Evolutionary conservation across 768 basidiomycete genomes (phyloP).

Genomic region (Scleroderma bovista): DNA sequence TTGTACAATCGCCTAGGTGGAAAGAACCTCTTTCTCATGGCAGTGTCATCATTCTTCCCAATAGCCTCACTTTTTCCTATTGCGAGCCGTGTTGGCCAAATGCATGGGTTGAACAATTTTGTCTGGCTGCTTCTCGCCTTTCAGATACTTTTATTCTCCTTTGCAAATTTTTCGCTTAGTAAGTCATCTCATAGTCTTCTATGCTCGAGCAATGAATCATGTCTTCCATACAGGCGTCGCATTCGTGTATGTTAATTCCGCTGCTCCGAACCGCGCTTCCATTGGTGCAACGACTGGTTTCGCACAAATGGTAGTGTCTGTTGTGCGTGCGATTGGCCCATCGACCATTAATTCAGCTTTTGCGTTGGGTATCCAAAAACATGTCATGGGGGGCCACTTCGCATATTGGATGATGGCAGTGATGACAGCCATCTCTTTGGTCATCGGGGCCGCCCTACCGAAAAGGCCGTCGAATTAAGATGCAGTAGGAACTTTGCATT

Average conservation of each 20-base stretch:
- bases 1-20: conserved; percentile 60
- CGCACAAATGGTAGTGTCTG: conserved; percentile 39
- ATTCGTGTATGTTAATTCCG: conserved; percentile 63
- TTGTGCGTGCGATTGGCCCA: conserved; percentile 47
- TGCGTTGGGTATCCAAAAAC: conserved; percentile 38
- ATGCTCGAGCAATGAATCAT: neutral
- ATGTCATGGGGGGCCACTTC: conserved; percentile 50
- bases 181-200: conserved; percentile 17
- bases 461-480: conserved; percentile 16
- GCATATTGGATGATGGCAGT: conserved; percentile 42
- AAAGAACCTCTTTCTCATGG: conserved; percentile 48
- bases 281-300: conserved; percentile 73
- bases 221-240: conserved; percentile 45
- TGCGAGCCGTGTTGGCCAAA: conserved; percentile 42
- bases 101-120: conserved; percentile 36
- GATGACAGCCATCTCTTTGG: conserved; percentile 26
- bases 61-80: conserved; percentile 58
- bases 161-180: conserved; percentile 52
- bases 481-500: no score
- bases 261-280: conserved; percentile 60
- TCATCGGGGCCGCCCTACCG: conserved; percentile 30
- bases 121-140: conserved; percentile 43
- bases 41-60: conserved; percentile 41
- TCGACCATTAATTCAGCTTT: conserved; percentile 58
- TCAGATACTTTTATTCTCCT: conserved; percentile 42